phyloP scores from a whole-genome alignment of 495 filamentous ascomycete genomes.

The Aspergillus kassunensis region DNA sequence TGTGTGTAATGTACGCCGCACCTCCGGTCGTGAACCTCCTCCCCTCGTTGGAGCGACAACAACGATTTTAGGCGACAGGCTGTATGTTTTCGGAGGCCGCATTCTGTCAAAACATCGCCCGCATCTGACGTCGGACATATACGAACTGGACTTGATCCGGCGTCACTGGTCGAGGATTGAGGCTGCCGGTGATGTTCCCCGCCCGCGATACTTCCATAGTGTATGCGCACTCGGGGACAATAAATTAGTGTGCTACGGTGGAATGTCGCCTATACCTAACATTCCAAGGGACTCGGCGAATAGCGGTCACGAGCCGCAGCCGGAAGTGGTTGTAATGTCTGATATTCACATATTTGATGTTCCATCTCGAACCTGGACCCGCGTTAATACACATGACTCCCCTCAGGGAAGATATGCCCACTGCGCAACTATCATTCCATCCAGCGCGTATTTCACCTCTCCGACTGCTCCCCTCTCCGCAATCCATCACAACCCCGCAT shows the following conservation, averaged over 20 bases:
- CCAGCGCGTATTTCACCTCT: slow-evolving; percentile 79
- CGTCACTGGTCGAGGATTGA: slow-evolving; percentile 93
- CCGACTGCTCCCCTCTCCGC: slow-evolving; percentile 77
- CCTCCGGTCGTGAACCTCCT: slow-evolving; percentile 86
- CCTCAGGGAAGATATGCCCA: slow-evolving; percentile 96
- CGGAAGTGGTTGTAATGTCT: slow-evolving; percentile 94
- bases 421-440: slow-evolving; percentile 89
- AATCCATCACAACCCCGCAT: slow-evolving; percentile 81
- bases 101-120: slow-evolving; percentile 78
- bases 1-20: slow-evolving; percentile 89
- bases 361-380: slow-evolving; percentile 78
- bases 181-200: slow-evolving; percentile 75
- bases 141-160: slow-evolving; percentile 86
- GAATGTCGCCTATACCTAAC: slow-evolving; percentile 80
- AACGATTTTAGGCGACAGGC: slow-evolving; percentile 86
- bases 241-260: slow-evolving; percentile 95
- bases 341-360: slow-evolving; percentile 97
- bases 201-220: slow-evolving; percentile 93
- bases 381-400: slow-evolving; percentile 70
- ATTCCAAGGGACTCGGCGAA: slow-evolving; percentile 38
- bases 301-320: slow-evolving; percentile 61
- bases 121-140: slow-evolving; percentile 80
- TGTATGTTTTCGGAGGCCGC: slow-evolving; percentile 94
- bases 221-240: slow-evolving; percentile 90
- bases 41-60: slow-evolving; percentile 92